Evolutionary conservation across 78 protist genomes (phyloP).

Genomic region (Neovahlkampfia damariscottae): DNA sequence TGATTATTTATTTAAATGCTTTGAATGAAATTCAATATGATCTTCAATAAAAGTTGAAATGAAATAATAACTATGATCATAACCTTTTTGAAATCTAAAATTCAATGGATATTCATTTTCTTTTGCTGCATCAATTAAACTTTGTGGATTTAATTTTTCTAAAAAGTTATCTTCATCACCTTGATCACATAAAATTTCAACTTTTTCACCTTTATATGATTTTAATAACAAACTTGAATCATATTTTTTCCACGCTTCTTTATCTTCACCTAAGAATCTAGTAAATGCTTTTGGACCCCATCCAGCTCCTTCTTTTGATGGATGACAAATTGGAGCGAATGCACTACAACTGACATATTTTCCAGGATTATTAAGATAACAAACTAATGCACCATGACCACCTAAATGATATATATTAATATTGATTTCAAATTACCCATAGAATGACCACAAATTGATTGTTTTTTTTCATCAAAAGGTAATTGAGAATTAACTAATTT

Average conservation of each 20-base stretch:
- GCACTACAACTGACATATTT: constrained; percentile 61
- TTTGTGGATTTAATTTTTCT: constrained; percentile 2
- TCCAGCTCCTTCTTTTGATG: constrained; percentile 26
- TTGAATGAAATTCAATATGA: constrained; percentile 61
- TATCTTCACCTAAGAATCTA: constrained; percentile 56
- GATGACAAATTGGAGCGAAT: constrained; percentile 81
- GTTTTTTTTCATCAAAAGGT: constrained; percentile 32
- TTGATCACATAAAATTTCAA: constrained; percentile 52
- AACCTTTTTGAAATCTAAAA: constrained; percentile 41
- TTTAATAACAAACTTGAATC: constrained; percentile 24
- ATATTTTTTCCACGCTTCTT: constrained; percentile 23
- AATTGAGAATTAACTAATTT: constrained; percentile 16
- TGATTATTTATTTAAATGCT: constrained; percentile 8
- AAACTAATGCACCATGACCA: constrained; percentile 79
- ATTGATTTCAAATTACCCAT: no score
- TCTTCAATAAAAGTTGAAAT: constrained; percentile 60
- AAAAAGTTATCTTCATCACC: constrained; percentile 47
- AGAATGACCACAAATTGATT: constrained; percentile 28
- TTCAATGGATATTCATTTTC: background rate
- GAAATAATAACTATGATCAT: constrained; percentile 77
- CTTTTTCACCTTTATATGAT: constrained; percentile 18
- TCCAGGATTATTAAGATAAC: constrained; percentile 48
- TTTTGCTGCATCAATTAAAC: background rate
- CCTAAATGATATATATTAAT: no score
- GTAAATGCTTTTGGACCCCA: constrained; percentile 60